Evolutionary conservation across 2,329 filamentous ascomycete species (phyloP), one percentile per base, ranked within the genome.

Genomic region (Phyllosticta citribraziliensis): DNA sequence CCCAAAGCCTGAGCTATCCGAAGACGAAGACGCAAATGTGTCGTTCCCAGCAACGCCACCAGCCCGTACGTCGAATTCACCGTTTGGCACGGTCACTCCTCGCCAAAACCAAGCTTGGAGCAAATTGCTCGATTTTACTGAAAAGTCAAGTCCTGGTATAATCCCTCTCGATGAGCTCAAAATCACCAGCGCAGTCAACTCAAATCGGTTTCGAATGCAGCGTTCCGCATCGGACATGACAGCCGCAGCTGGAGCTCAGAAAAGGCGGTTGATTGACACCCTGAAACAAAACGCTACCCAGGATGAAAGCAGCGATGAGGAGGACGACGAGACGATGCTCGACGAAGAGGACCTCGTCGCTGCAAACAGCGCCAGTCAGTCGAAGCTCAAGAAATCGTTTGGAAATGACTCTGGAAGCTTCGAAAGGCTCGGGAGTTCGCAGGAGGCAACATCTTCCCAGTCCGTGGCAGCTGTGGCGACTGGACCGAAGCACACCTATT

Each of bases 401-500:
- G 14, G 56, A 60, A 27, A 56, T 2, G 58, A 19, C 27, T 27
- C 22, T 30, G 11, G n/a, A 33, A 24, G 53, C 57, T 25, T 62
- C 61, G 12, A 55, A 54, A 60, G 52, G 14, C 24, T 60, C n/a
- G 35, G 47, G 9, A 52, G 56, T 20, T 61, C 54, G 25, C 57
- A 57, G 33, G 58, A 61, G 25, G 30, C 27, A 30, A 10, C 27
- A 1, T 58, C 56, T 8, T 62, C 61, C 14, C 61, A 62, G 30
- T 22, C 52, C 24, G 33, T 57, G 25, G 25, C 47, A 19, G 25
- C 30, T 20, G 40, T 27, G 2, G 30, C 20, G 11, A 30, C 55
- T 50, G 65, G 76, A 2, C 72, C 77, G 4, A 81, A 74, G 65
- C 72, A 83, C 52, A 87, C 84, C 2, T 87, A 87, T 69, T 80